phyloP scores from a whole-genome alignment of 495 filamentous ascomycete genomes.

The Rhizodiscina lignyota region DNA sequence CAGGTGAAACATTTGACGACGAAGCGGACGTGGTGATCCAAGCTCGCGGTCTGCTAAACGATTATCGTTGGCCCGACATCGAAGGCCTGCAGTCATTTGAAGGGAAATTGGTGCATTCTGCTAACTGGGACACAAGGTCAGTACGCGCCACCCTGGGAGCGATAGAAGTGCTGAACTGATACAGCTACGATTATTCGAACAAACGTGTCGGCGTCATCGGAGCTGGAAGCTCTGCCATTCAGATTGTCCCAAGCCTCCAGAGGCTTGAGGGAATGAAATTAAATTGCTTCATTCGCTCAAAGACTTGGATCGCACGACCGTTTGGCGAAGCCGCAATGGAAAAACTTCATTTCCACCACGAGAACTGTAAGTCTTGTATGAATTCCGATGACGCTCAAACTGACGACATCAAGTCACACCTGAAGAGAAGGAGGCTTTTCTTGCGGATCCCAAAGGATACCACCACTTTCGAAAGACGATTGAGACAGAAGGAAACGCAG shows the following conservation, averaged over 20 bases:
- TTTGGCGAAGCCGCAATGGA: conserved; percentile 26
- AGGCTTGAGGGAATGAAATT: conserved; percentile 34
- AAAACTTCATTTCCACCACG: too few relatives aligned
- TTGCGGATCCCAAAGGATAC: conserved; percentile 15
- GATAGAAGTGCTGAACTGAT: too few relatives aligned
- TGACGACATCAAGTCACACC: too few relatives aligned
- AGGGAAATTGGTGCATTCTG: conserved; percentile 28
- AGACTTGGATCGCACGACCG: conserved; percentile 49
- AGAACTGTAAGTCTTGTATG: too few relatives aligned
- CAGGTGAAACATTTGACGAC: conserved; percentile 9
- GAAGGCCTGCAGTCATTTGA: conserved; percentile 13
- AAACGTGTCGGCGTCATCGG: conserved; percentile 44
- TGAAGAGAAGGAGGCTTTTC: too few relatives aligned
- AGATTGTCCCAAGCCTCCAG: conserved; percentile 39
- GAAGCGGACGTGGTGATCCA: conserved; percentile 18
- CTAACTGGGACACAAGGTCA: conserved; percentile 37
- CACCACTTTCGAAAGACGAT: conserved; percentile 17
- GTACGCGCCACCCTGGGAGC: conserved; percentile 44
- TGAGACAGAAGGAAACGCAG: conserved; percentile 18
- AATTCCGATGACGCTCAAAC: too few relatives aligned
- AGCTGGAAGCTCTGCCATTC: conserved; percentile 32
- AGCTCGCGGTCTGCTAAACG: conserved; percentile 19
- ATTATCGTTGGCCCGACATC: conserved; percentile 13
- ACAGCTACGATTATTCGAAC: conserved; percentile 30
- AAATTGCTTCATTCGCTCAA: conserved; percentile 48